Evolutionary conservation across 495 filamentous ascomycete genomes (phyloP).

Genomic region (Neurospora sublineolata): DNA sequence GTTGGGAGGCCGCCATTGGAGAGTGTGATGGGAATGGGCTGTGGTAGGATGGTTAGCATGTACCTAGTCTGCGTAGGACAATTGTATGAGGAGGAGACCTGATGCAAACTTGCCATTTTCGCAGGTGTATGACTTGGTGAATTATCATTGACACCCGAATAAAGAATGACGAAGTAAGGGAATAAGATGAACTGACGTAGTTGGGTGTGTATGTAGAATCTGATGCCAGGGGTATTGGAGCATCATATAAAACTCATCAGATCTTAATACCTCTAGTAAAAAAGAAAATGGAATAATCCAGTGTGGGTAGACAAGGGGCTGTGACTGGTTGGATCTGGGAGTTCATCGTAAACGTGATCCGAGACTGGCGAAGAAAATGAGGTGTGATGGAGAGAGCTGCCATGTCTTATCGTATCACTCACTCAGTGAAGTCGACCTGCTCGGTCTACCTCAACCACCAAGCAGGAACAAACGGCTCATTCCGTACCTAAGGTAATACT

Average conservation of each 20-base stretch:
- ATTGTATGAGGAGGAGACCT: background rate
- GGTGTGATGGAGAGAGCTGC: background rate
- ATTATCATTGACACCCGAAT: background rate
- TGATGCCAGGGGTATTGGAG: background rate
- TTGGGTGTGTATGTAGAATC: background rate
- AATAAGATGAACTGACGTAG: background rate
- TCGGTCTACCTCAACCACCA: background rate
- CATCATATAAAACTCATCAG: background rate
- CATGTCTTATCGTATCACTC: background rate
- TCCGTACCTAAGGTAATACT: background rate
- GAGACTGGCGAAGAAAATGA: background rate
- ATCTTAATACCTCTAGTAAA: background rate
- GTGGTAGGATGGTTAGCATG: background rate
- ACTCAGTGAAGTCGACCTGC: background rate
- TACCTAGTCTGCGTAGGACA: background rate
- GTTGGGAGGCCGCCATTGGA: slow-evolving; percentile 1
- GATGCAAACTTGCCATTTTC: background rate
- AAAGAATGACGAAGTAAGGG: background rate
- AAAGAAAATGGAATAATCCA: background rate
- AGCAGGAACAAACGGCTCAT: background rate
- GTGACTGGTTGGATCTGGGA: background rate
- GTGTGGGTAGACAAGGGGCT: background rate
- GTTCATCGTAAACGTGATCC: background rate
- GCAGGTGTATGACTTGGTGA: too few relatives aligned
- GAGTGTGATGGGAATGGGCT: background rate